Conservation (phyloP, 2,329 filamentous ascomycete species). For the Ophiocordyceps camponoti-floridani region DNA sequence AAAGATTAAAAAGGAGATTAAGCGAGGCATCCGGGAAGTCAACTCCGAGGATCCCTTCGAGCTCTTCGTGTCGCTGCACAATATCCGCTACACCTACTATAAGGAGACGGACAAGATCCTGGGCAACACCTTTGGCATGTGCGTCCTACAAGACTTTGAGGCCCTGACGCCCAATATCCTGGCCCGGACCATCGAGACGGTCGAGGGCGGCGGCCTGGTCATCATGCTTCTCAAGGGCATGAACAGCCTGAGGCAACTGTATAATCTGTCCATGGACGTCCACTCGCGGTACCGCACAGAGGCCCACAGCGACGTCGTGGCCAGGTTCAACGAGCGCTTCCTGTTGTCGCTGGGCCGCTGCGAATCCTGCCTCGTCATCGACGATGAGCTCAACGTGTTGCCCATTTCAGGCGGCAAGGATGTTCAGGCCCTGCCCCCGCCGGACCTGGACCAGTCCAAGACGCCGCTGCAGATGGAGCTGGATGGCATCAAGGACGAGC, state of each 20-base stretch:
- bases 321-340: slow-evolving; percentile 94
- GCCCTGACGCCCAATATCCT: slow-evolving; percentile 94
- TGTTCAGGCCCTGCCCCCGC: slow-evolving; percentile 65
- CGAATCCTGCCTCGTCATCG: slow-evolving; percentile 84
- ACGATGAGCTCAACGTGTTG: slow-evolving; percentile 93
- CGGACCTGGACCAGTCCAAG: slow-evolving; percentile 55
- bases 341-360: slow-evolving; percentile 91
- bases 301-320: slow-evolving; percentile 85
- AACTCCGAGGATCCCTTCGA: slow-evolving; percentile 94
- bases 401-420: slow-evolving; percentile 92
- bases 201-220: slow-evolving; percentile 87
- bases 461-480: slow-evolving; percentile 59
- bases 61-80: slow-evolving; percentile 86
- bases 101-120: slow-evolving; percentile 99
- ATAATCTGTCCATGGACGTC: slow-evolving; percentile 93
- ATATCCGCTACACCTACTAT: slow-evolving; percentile 98
- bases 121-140: slow-evolving; percentile 97
- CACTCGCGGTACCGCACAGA: slow-evolving; percentile 94
- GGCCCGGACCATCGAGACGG: slow-evolving; percentile 88
- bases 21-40: slow-evolving; percentile 78
- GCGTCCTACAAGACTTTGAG: slow-evolving; percentile 94
- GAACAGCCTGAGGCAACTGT: slow-evolving; percentile 92
- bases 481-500: slow-evolving; percentile 68
- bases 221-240: slow-evolving; percentile 86
- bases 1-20: slow-evolving; percentile 98